Evolutionary conservation across 257 asterid genomes (phyloP).

Genomic region (Nicotiana benthamiana): DNA sequence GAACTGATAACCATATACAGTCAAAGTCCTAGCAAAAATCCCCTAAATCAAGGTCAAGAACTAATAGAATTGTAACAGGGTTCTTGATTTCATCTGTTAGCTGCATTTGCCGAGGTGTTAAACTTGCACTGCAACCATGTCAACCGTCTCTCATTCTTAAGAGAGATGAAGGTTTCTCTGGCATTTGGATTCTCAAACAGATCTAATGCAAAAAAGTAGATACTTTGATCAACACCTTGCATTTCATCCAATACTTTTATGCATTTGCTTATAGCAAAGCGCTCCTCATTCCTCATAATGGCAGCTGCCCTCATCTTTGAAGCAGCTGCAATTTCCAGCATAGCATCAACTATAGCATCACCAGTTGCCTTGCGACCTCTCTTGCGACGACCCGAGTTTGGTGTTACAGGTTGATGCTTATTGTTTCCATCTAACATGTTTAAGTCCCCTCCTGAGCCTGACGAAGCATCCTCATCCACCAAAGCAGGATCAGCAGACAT

Average conservation of each 20-base stretch:
- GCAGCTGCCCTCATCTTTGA: slow-evolving; percentile 94
- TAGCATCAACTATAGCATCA: slow-evolving; percentile 90
- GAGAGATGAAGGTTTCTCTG: slow-evolving; percentile 67
- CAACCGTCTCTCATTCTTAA: slow-evolving; percentile 62
- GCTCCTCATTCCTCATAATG: slow-evolving; percentile 66
- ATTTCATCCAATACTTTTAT: slow-evolving; percentile 74
- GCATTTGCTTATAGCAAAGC: slow-evolving; percentile 77
- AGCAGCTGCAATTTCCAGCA: slow-evolving; percentile 92
- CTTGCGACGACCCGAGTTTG: slow-evolving; percentile 60
- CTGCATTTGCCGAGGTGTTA: slow-evolving; percentile 47
- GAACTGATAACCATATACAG: not conserved
- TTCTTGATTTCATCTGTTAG: slow-evolving; percentile 24
- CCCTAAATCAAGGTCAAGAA: slow-evolving; percentile 11
- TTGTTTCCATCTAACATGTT: slow-evolving; percentile 61
- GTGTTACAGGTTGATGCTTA: slow-evolving; percentile 44
- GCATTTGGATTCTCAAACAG: slow-evolving; percentile 65
- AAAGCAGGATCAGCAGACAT: slow-evolving; percentile 75
- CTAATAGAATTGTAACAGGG: not conserved
- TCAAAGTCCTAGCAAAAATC: not conserved
- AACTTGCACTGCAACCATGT: slow-evolving; percentile 75
- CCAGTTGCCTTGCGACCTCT: slow-evolving; percentile 88
- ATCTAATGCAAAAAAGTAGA: slow-evolving; percentile 76
- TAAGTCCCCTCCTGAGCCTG: slow-evolving; percentile 82
- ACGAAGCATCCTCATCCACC: slow-evolving; percentile 69
- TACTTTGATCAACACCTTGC: slow-evolving; percentile 65